phyloP scores from a whole-genome alignment of 495 filamentous ascomycete genomes.

The Choiromyces venosus region DNA sequence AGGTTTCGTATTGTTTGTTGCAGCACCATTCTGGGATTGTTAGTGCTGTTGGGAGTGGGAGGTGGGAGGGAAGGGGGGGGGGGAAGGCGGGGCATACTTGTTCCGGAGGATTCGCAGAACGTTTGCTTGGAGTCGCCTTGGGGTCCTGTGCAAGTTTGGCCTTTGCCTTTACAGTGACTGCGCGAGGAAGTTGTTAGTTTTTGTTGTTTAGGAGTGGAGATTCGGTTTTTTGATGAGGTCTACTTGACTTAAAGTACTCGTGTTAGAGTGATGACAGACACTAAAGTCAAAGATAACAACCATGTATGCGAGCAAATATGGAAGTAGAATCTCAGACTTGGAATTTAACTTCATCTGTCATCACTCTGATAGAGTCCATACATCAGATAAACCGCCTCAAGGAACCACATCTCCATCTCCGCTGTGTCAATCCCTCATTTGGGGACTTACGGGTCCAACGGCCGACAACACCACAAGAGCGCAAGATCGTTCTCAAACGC shows the following conservation, averaged over 20 bases:
- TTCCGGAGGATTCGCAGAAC: not conserved
- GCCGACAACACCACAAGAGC: slow-evolving; percentile 3
- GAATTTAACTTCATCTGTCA: not conserved
- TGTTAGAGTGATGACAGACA: too few species aligned
- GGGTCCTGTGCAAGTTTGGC: not conserved
- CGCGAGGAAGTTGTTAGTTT: not conserved
- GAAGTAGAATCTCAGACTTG: not conserved
- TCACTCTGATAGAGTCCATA: not conserved
- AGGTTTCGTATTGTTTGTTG: slow-evolving; percentile 5
- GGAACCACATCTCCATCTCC: not conserved
- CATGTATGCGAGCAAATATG: too few species aligned
- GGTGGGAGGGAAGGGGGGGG: too few species aligned
- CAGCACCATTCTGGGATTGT: slow-evolving; percentile 12
- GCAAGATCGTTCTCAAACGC: slow-evolving; percentile 1
- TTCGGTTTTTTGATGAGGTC: too few species aligned
- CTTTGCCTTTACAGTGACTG: slow-evolving; percentile 6
- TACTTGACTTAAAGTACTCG: too few species aligned
- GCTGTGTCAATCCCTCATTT: not conserved
- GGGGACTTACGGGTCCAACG: slow-evolving; percentile 5
- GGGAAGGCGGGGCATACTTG: not conserved
- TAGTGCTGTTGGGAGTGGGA: not conserved
- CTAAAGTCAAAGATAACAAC: too few species aligned
- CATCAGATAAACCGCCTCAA: not conserved
- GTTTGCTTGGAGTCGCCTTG: not conserved
- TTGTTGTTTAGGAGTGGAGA: too few species aligned